These are phyloP conservation scores for Bruguiera sexangula DNA, from an alignment of 345 rosid species.

Conservation along the genomic window DNA sequence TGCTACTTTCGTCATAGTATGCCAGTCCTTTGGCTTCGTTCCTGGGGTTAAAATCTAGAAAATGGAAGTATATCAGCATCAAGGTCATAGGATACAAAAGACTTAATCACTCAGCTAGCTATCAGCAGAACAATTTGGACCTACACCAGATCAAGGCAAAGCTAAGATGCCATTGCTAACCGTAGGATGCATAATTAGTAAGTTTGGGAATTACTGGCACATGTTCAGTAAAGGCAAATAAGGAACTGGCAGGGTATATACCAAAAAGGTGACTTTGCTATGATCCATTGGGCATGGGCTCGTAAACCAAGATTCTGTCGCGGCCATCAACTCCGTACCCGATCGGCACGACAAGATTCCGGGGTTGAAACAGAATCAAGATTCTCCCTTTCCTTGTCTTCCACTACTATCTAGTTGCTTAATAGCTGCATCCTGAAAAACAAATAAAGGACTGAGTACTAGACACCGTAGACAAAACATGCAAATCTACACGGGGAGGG, in stretches of 20 bases:
- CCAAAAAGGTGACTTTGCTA: conserved; percentile 55
- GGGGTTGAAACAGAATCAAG: conserved; percentile 48
- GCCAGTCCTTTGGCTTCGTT: conserved; percentile 44
- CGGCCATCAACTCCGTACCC: conserved; percentile 56
- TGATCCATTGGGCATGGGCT: conserved; percentile 50
- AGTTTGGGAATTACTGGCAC: no score
- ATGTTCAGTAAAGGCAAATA: neutral
- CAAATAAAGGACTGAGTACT: neutral
- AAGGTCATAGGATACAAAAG: no score
- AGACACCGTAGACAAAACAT: neutral
- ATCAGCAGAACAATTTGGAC: no score
- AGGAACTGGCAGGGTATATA: conserved; percentile 8
- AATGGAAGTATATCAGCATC: neutral
- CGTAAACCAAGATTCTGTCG: conserved; percentile 48
- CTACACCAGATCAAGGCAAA: no score
- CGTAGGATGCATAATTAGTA: neutral
- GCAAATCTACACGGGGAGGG: neutral
- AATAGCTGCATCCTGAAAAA: conserved; percentile 50
- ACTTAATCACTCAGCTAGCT: no score
- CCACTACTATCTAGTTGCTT: conserved; percentile 53
- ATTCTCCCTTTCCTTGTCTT: conserved; percentile 52
- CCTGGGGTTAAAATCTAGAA: conserved; percentile 34
- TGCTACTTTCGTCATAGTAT: conserved; percentile 44
- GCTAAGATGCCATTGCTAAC: neutral
- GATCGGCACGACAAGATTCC: conserved; percentile 47